Base-by-base conservation (phyloP, 192 early-diverging fungal genomes). In the Jimgerdemannia lactiflua region DNA sequence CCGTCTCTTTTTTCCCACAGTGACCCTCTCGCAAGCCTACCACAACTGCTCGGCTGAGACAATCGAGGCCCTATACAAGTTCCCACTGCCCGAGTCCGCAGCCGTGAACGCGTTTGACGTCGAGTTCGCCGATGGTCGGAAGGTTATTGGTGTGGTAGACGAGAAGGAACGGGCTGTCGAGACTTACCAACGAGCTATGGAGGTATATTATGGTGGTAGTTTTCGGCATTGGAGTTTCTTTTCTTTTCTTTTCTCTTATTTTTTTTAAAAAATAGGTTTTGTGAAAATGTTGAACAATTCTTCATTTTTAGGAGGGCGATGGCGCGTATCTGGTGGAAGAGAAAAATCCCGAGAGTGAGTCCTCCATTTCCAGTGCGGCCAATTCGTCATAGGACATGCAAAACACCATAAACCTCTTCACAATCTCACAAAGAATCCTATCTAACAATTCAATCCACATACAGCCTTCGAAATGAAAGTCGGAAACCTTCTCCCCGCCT, bases 401-500 rank as follows among this genome's bases (percentile, higher is more conserved):
- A 14, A 59, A 0, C 6, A 10, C 49, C 14, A 59, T 14, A 14
- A 6, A 14, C 49, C 6, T 59, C 49, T 14, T 14, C 14, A 6
- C 8, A 6, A 59, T 59, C 49, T 14, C 49, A 10, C 49, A 0
- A 6, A 59, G 49, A 6, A 59, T 10, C 49, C 14, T 14, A 59
- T 59, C 49, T 14, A 59, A 59, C 14, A 10, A 6, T 14, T 10
- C 49, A 10, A 10, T 59, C 49, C 49, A 59, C 49, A 10, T 59
- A 10, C 49, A 59, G 49, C 14, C 14, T 59, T 59, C 2, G 49
- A 59, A 59, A 59, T 59, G 49, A 59, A 59, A 59, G 49, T 88
- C 18, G 87, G 87, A n/a, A 89, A 89, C 72, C 65, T 89, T 43
- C 70, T 73, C n/a, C 63, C 86, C 20, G 68, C 70, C 3, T 70